Conservation (phyloP, 352 stramenopile species). For the Peronospora destructor region DNA sequence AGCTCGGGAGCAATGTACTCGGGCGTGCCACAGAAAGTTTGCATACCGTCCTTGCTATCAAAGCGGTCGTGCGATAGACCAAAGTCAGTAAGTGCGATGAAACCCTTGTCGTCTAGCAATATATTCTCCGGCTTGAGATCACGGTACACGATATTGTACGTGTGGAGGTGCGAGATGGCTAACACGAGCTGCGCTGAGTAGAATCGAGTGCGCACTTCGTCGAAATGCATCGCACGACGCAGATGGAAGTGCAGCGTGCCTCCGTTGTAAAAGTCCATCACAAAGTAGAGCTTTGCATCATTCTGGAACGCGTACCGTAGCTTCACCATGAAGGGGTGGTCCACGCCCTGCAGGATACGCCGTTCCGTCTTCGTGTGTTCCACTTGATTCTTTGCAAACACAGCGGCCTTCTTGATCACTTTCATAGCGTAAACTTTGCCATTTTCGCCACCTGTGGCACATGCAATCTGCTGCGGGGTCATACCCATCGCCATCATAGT, state of each 20-base stretch:
- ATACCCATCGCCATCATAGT: constrained; percentile 37
- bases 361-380: constrained; percentile 90
- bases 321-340: constrained; percentile 84
- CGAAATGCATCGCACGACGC: constrained; percentile 59
- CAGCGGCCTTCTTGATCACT: constrained; percentile 85
- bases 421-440: constrained; percentile 88
- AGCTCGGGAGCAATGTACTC: constrained; percentile 83
- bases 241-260: constrained; percentile 82
- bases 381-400: constrained; percentile 86
- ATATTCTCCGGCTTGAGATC: constrained; percentile 87
- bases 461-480: constrained; percentile 31
- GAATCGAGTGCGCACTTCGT: constrained; percentile 55
- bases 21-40: constrained; percentile 79
- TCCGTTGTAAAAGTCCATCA: constrained; percentile 88
- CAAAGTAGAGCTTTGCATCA: constrained; percentile 78
- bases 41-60: constrained; percentile 68
- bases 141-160: constrained; percentile 81
- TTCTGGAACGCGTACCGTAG: constrained; percentile 85
- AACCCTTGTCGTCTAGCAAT: constrained; percentile 75
- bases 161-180: constrained; percentile 76
- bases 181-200: constrained; percentile 82
- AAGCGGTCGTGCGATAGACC: constrained; percentile 76
- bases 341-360: constrained; percentile 76
- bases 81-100: constrained; percentile 86
- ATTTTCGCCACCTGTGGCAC: constrained; percentile 17